phyloP scores from a whole-genome alignment of 2,329 filamentous ascomycete genomes.

The Ophiostoma tasmaniense region DNA sequence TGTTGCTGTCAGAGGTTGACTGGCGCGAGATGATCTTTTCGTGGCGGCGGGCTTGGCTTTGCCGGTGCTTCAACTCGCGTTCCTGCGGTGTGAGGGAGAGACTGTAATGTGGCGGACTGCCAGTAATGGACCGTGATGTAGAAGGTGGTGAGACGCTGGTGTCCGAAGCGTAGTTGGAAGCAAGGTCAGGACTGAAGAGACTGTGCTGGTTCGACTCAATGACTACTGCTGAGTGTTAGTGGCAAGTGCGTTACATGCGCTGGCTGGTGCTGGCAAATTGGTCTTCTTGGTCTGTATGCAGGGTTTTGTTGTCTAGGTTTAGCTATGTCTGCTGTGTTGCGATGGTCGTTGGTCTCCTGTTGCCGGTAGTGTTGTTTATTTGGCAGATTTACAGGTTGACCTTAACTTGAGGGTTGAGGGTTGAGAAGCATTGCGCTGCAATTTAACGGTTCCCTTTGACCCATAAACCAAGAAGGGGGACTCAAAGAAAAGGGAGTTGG shows the following conservation, averaged over 20 bases:
- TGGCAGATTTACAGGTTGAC: not conserved
- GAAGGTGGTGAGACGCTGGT: slow-evolving; percentile 43
- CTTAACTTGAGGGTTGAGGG: not conserved
- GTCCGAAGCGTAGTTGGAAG: slow-evolving; percentile 41
- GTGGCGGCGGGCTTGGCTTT: slow-evolving; percentile 50
- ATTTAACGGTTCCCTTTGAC: not conserved
- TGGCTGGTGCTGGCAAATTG: not conserved
- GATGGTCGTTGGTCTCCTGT: not conserved
- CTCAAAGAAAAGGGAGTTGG: slow-evolving; percentile 6
- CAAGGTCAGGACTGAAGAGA: slow-evolving; percentile 38
- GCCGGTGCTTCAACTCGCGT: slow-evolving; percentile 53
- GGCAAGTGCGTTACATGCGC: slow-evolving; percentile 8
- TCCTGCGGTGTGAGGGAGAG: slow-evolving; percentile 46
- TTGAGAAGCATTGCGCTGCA: not conserved
- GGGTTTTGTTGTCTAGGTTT: not conserved
- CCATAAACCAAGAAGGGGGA: not conserved
- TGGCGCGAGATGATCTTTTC: slow-evolving; percentile 46
- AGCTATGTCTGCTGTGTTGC: not conserved
- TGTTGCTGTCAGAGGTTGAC: slow-evolving; percentile 5
- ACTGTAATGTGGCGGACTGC: slow-evolving; percentile 44
- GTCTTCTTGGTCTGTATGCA: not conserved
- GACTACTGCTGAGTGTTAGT: slow-evolving; percentile 24
- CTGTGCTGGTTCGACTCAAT: slow-evolving; percentile 29
- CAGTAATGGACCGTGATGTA: slow-evolving; percentile 44
- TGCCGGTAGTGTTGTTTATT: not conserved